These are phyloP conservation scores for Mortierella sp. DNA, from an alignment of 371 early-diverging fungal species.

Conservation along the genomic window DNA sequence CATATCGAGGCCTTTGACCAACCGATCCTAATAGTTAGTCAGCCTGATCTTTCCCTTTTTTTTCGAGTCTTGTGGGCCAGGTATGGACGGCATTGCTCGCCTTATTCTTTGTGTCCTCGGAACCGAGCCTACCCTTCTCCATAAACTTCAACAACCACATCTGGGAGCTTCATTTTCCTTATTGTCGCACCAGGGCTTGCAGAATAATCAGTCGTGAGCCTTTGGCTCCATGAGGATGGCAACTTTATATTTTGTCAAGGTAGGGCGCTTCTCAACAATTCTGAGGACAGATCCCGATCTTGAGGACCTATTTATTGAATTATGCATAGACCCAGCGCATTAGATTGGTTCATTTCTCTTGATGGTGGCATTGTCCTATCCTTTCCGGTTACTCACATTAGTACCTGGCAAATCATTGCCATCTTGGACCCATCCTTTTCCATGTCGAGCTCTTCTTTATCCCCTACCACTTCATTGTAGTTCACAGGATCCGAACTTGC, in stretches of 20 bases:
- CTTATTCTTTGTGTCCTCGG: constrained; percentile 21
- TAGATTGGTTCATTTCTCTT: constrained; percentile 34
- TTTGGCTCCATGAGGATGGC: constrained; percentile 22
- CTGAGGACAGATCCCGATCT: constrained; percentile 19
- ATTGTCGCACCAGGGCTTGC: background rate
- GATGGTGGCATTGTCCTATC: constrained; percentile 27
- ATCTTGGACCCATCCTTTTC: too few species aligned
- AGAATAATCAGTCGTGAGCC: constrained; percentile 23
- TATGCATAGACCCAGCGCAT: constrained; percentile 27
- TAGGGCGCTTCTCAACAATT: constrained; percentile 33
- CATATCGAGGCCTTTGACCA: constrained; percentile 11
- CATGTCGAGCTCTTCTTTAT: background rate
- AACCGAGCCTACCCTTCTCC: constrained; percentile 23
- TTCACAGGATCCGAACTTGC: constrained; percentile 27
- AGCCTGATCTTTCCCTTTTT: constrained; percentile 25
- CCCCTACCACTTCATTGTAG: background rate
- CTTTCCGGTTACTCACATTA: too few species aligned
- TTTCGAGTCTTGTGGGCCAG: constrained; percentile 28
- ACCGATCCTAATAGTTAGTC: constrained; percentile 29
- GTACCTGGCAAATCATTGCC: background rate
- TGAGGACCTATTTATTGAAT: constrained; percentile 22
- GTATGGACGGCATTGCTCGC: constrained; percentile 42
- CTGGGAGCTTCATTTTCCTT: background rate
- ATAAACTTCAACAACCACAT: constrained; percentile 26
- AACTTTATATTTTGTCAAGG: constrained; percentile 22